Evolutionary conservation across 1,284 basidiomycete species (phyloP).

Genomic region (Stereum hirsutum): DNA sequence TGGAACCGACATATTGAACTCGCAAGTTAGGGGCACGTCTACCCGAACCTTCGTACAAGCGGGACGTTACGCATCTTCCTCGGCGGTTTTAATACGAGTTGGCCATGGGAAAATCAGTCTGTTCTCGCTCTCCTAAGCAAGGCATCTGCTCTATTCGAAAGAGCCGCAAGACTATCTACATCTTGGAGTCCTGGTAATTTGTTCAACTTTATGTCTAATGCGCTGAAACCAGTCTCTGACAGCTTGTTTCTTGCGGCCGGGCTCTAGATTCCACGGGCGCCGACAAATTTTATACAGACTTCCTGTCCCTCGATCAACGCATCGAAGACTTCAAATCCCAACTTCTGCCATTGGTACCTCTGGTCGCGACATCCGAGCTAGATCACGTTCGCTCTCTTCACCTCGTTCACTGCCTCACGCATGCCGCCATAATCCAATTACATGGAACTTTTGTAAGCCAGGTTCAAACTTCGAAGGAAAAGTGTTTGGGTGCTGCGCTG

Average conservation of each 20-base stretch:
- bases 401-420: constrained; percentile 22
- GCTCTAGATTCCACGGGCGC: constrained; percentile 8
- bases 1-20: too few species aligned
- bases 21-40: constrained; percentile 13
- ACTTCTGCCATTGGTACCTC: neutral
- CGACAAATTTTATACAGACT: constrained; percentile 15
- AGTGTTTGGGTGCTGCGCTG: constrained; percentile 19
- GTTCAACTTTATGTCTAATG: neutral
- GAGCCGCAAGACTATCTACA: constrained; percentile 14
- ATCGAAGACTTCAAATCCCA: constrained; percentile 21
- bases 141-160: constrained; percentile 15
- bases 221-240: neutral
- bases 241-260: neutral
- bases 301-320: constrained; percentile 23
- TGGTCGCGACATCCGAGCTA: neutral
- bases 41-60: constrained; percentile 10
- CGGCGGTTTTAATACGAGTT: constrained; percentile 11
- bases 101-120: constrained; percentile 13
- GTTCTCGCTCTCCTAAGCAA: constrained; percentile 11
- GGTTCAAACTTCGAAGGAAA: constrained; percentile 16
- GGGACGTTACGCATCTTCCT: constrained; percentile 11
- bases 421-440: constrained; percentile 24
- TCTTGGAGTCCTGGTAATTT: constrained; percentile 19
- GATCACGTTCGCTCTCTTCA: constrained; percentile 13
- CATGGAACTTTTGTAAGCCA: constrained; percentile 21